Conservation (phyloP, 2,329 filamentous ascomycete genomes). For the Amesomyces nigricolor region DNA sequence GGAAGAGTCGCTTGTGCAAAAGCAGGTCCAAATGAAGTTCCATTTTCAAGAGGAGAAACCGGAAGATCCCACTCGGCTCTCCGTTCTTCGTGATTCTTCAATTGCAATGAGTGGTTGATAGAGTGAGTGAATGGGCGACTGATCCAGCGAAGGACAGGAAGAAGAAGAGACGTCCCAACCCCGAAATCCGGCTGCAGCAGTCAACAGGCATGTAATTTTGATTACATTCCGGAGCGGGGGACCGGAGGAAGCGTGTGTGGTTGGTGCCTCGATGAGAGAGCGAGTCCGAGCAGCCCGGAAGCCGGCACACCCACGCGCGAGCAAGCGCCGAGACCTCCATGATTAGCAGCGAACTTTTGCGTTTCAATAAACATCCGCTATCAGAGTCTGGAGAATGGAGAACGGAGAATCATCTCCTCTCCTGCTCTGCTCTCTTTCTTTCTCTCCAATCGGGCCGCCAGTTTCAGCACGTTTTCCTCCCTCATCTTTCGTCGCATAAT, state of each 20-base stretch:
- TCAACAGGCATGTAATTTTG: not conserved
- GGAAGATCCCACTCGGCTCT: too few species aligned
- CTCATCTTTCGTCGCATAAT: not conserved
- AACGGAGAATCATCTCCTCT: too few species aligned
- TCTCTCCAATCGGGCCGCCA: not conserved
- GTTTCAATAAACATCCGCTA: too few species aligned
- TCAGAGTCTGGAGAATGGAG: too few species aligned
- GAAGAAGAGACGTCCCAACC: not conserved
- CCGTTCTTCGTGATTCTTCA: too few species aligned
- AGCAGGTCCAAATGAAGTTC: too few species aligned
- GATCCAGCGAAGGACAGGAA: not conserved
- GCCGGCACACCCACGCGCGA: not conserved
- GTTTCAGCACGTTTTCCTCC: not conserved
- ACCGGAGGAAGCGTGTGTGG: not conserved
- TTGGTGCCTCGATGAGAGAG: too few species aligned
- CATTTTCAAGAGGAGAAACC: too few species aligned
- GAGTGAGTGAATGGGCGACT: too few species aligned
- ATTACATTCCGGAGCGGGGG: not conserved
- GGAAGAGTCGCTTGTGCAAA: too few species aligned
- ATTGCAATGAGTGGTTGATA: not conserved
- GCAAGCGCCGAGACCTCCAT: not conserved
- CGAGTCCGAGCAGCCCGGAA: not conserved
- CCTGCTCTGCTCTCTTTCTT: not conserved
- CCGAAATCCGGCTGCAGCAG: slow-evolving; percentile 4
- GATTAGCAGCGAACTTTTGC: not conserved